Base-by-base conservation (phyloP, 148 eudicot species). In the Arbutus unedo region DNA sequence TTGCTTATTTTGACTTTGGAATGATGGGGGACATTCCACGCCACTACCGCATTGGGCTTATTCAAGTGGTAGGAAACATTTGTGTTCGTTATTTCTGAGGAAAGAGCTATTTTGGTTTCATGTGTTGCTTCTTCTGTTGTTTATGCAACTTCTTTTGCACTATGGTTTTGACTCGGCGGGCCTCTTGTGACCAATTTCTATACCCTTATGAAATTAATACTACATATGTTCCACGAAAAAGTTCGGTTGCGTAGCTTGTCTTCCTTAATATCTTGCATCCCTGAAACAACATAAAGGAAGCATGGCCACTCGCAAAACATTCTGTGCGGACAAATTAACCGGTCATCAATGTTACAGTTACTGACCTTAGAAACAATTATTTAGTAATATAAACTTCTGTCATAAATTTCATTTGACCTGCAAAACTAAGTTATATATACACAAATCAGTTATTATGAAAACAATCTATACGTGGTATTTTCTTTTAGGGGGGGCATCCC, bases 11-110 rank as follows among this genome's bases (percentile, higher is more conserved):
- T 87, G 99, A 96, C 90, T 96, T 96, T 75, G 99, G 99, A 68
- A 96, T 96, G 99, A 96, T 96, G 99, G 99, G 99, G 25, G 90
- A 96, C 83, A 96, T 96, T 81, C 99, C 99, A 38, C 99, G 97
- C 71, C 98, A 96, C 85, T 96, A 90, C 76, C 97, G 97, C 43
- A 97, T 96, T 79, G 99, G 99, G 82, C 98, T 96, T 83, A 96
- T 96, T 73, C 94, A 83, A 90, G 91, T 96, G 97, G 99, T 96
- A 89, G 81, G 93, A 31, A 82, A 9, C 74, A 38, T 68, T 43
- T 55, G 7, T 45, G 25, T 47, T 47, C 38, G 59, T 10, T 79
- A 7, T 53, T 60, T n/a, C 79, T 0, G 31, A 47, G 45, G 47
- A 70, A 23, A 11, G 57, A 68, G 60, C 43, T 16, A 19, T 53